These are phyloP conservation scores for Malassezia pachydermatis DNA, from an alignment of 1,284 basidiomycete genomes.

Conservation along the genomic window DNA sequence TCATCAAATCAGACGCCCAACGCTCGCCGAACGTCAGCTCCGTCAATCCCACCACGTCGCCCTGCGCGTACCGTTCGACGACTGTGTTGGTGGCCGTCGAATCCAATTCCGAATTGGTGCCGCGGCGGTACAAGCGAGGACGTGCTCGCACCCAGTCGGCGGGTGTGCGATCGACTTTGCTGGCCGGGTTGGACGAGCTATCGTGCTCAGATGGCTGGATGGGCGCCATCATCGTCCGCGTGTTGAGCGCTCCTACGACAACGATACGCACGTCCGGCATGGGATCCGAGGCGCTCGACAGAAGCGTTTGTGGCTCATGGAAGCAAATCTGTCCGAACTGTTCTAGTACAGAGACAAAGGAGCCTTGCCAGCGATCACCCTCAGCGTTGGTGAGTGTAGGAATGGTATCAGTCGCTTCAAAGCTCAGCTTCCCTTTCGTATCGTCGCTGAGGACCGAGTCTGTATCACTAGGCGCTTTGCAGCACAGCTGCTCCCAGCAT, in stretches of 20 bases:
- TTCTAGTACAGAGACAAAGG: slow-evolving; percentile 9
- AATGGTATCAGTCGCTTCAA: background rate
- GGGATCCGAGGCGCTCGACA: background rate
- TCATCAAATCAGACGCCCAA: background rate
- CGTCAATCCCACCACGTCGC: slow-evolving; percentile 5
- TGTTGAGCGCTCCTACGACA: background rate
- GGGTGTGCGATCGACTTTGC: slow-evolving; percentile 2
- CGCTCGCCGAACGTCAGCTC: slow-evolving; percentile 5
- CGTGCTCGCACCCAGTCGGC: background rate
- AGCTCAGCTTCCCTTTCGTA: background rate
- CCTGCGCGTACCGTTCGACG: background rate
- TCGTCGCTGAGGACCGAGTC: background rate
- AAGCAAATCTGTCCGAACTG: slow-evolving; percentile 1
- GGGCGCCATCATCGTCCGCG: background rate
- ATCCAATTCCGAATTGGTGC: background rate
- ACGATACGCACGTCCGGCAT: slow-evolving; percentile 4
- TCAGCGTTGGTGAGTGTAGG: no score
- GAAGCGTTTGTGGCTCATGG: slow-evolving; percentile 4
- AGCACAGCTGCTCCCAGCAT: slow-evolving; percentile 10
- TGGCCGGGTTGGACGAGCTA: background rate
- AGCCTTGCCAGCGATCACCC: background rate
- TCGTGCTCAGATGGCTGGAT: background rate
- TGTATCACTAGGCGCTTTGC: background rate
- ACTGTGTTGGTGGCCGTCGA: background rate
- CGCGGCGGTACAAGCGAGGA: background rate